Base-by-base conservation (phyloP, 306 rosid genomes). In the Trifolium dubium region DNA sequence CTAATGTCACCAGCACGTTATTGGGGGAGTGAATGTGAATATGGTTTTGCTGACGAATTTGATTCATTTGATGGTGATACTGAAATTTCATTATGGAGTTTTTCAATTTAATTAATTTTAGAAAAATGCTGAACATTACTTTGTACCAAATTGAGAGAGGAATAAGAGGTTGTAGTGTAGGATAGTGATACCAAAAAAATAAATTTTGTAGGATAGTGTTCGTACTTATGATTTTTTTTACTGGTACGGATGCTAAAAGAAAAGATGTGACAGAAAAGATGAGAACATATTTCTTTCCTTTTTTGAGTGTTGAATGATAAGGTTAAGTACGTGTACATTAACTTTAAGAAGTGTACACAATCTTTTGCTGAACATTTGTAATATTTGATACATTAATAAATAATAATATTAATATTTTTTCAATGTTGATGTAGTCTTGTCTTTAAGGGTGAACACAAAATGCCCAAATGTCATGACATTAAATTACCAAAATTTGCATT, bases 81-180 rank as follows among this genome's bases (percentile, higher is more conserved):
- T 80, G 92, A 88, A 15, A 67, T 92, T 80, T 79, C 91, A 8
- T 64, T 92, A 30, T 90, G 98, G 98, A 92, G 88, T 80, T 81
- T 60, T 35, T 90, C 88, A 23, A 14, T 79, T 47, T 88, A 50
- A 60, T 62, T 28, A 17, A 5, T 31, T 60, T 1, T 31, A 14
- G 23, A 14, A 6, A 60, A 60, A 6, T 60, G 5, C 30, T 3
- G 19, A 8, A 18, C 31, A 54, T 54, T 30, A 28, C 59, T 64
- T 35, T 5, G 54, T 63, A 31, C 64, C 9, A 59, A 14, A 60
- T 71, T 30, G n/a, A 14, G 35, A 9, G n/a, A 14, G 35, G 13
- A 71, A 54, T 5, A 54, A 64, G 19, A 17, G 5, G 39, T 69
- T 60, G 39, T 35, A 8, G 8, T 54, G 60, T 19, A 18, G 60